Evolutionary conservation across 2,329 filamentous ascomycete species (phyloP), one percentile per base, ranked within the genome.

Genomic region (Epichloe aotearoae): DNA sequence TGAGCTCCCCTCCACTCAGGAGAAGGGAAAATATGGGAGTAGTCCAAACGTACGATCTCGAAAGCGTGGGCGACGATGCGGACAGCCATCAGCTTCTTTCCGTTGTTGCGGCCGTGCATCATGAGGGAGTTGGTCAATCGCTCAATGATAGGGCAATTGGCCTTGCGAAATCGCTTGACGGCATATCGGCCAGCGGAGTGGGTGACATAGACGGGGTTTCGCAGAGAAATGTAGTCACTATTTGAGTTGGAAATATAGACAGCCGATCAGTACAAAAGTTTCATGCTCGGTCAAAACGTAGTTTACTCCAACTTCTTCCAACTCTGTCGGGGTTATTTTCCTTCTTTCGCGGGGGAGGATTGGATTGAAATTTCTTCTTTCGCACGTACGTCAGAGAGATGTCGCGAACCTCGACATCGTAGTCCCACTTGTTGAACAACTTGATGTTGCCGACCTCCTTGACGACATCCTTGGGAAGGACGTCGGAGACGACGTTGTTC

Each of bases 21-120:
- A 11, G 30, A 4, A 10, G 4, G 8, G 3, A 4, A 30, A 4
- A 30, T 11, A 1, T 30, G 30, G 1, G 30, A 30, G 7, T 38
- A 20, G 36, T 23, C 8, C 49, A 47, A 59, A 86, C 88, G 74
- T 85, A 96, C 91, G 73, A 98, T 98, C 82, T 98, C 94, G 77
- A 98, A 98, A 67, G 91, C 76, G 82, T 98, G 93, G 64, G 90
- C 90, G 67, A 98, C 90, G 65, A 98, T 98, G 77, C 93, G 89
- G 74, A 97, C 91, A 71, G 93, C 94, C 90, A 95, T 96, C 71
- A 97, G 84, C 88, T 98, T 98, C 87, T 98, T 98, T 77, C 93
- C 93, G 87, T 96, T 98, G 88, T 98, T 98, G 78, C 93, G 93
- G 76, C 93, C 93, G 85, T 98, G 95, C 91, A 97, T 97, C 94